Evolutionary conservation across 371 early-diverging fungal species (phyloP).

Genomic region (Rhizopus delemar): DNA sequence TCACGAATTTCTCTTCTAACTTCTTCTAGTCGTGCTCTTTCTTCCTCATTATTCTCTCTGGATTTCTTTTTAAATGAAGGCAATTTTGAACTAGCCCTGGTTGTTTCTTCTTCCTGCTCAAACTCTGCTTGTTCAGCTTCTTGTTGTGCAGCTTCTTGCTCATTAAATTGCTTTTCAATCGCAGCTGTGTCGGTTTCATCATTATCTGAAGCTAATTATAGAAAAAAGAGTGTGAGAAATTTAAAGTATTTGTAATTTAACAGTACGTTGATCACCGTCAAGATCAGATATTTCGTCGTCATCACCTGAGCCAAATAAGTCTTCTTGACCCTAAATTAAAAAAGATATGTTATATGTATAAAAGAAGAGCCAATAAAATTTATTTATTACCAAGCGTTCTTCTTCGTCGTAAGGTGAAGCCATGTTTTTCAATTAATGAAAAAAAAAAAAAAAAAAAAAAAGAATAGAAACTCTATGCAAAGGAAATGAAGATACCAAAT

Average conservation of each 20-base stretch:
- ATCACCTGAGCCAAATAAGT: slow-evolving; percentile 29
- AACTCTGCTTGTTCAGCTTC: background rate
- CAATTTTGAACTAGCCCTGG: slow-evolving; percentile 23
- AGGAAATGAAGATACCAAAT: background rate
- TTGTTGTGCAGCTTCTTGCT: background rate
- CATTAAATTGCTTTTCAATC: slow-evolving; percentile 1
- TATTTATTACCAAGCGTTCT: slow-evolving; percentile 13
- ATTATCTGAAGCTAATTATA: slow-evolving; percentile 21
- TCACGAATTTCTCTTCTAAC: slow-evolving; percentile 38
- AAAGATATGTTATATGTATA: background rate
- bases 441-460: slow-evolving; percentile 2
- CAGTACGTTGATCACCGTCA: slow-evolving; percentile 45
- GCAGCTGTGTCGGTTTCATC: slow-evolving; percentile 12
- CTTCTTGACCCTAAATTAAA: slow-evolving; percentile 17
- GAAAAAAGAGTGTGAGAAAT: background rate
- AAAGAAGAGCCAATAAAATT: background rate
- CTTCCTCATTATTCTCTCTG: slow-evolving; percentile 35
- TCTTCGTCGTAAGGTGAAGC: slow-evolving; percentile 15
- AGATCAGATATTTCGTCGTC: slow-evolving; percentile 48
- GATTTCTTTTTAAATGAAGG: slow-evolving; percentile 48
- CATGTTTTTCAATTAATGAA: slow-evolving; percentile 7
- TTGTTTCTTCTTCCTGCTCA: background rate
- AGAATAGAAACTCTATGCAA: background rate
- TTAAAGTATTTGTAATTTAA: background rate
- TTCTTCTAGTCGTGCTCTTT: slow-evolving; percentile 38